These are phyloP conservation scores for Diaporthe sp. DNA, from an alignment of 2,329 filamentous ascomycete genomes.

Conservation along the genomic window DNA sequence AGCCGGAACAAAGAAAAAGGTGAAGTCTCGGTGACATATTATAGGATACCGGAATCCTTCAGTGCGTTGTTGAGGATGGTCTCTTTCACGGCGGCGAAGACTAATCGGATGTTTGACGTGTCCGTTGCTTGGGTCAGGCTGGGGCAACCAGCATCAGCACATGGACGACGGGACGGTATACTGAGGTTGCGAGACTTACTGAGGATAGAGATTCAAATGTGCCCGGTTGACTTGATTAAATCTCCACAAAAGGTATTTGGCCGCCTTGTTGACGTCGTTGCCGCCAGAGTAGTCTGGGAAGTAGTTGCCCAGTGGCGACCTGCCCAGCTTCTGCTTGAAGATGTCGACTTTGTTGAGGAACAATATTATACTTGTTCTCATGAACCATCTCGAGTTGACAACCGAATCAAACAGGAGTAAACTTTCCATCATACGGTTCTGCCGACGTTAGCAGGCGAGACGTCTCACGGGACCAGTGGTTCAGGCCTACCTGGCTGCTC, in stretches of 20 bases:
- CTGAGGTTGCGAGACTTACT: slow-evolving; percentile 70
- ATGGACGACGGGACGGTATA: not conserved
- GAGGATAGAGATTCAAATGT: slow-evolving; percentile 95
- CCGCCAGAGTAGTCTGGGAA: slow-evolving; percentile 98
- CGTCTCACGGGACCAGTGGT: not conserved
- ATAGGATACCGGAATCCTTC: slow-evolving; percentile 97
- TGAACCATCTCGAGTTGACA: slow-evolving; percentile 99
- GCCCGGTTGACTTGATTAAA: slow-evolving; percentile 99
- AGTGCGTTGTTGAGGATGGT: slow-evolving; percentile 98
- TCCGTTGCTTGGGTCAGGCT: slow-evolving; percentile 99
- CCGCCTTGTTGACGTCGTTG: slow-evolving; percentile 97
- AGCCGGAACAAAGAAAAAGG: slow-evolving; percentile 26
- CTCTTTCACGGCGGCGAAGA: slow-evolving; percentile 98
- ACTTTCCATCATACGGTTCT: slow-evolving; percentile 99
- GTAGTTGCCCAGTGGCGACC: slow-evolving; percentile 92
- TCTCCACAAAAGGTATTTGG: slow-evolving; percentile 97
- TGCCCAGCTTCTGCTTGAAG: slow-evolving; percentile 92
- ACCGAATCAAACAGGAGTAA: slow-evolving; percentile 96
- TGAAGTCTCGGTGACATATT: slow-evolving; percentile 46
- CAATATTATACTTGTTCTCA: slow-evolving; percentile 97
- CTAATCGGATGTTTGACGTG: slow-evolving; percentile 96
- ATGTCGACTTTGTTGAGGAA: slow-evolving; percentile 99
- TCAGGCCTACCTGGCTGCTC: slow-evolving; percentile 83
- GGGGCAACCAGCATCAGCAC: slow-evolving; percentile 39
- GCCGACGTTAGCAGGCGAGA: slow-evolving; percentile 36